phyloP scores from a whole-genome alignment of 73 alveolate species.

The Uronychia setigera region DNA sequence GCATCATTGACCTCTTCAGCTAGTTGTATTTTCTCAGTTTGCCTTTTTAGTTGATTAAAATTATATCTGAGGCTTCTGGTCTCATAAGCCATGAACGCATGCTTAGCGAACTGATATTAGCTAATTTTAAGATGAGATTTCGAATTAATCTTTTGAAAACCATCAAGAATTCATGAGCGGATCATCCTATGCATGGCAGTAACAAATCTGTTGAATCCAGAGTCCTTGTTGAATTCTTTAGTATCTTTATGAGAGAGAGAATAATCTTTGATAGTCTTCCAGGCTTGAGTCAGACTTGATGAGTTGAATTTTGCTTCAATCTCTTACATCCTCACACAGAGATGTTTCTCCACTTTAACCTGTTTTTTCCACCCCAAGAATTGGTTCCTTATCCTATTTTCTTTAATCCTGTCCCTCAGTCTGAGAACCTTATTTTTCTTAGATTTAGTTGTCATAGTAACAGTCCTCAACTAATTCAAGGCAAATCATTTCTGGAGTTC shows the following conservation, averaged over 20 bases:
- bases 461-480: not conserved
- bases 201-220: not conserved
- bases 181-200: not conserved
- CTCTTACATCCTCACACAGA: not conserved
- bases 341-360: not conserved
- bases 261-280: not conserved
- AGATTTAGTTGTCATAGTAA: not conserved
- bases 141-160: not conserved
- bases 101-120: not conserved
- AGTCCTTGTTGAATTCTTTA: not conserved
- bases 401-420: no score
- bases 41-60: not conserved
- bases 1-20: not conserved
- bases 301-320: not conserved
- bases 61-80: not conserved
- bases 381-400: not conserved
- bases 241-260: not conserved
- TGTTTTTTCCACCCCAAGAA: not conserved
- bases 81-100: not conserved
- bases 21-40: not conserved
- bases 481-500: no score
- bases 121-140: not conserved
- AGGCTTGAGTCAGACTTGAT: not conserved
- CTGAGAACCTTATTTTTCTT: no score
- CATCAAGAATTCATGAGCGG: not conserved